phyloP scores from a whole-genome alignment of 2,329 filamentous ascomycete genomes.

The Didymella lethalis region DNA sequence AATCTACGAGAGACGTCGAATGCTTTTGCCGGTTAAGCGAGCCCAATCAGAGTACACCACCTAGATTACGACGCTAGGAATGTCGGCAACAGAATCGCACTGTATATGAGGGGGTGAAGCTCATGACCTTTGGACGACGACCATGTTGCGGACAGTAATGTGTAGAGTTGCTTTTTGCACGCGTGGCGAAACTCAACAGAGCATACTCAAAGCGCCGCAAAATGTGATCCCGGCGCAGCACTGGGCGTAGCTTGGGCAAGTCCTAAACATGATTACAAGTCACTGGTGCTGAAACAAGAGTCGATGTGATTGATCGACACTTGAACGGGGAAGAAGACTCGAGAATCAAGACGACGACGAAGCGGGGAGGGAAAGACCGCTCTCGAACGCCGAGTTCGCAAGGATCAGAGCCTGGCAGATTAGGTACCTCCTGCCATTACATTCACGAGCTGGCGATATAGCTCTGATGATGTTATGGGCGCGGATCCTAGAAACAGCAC shows the following conservation, averaged over 20 bases:
- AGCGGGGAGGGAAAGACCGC: too few species aligned
- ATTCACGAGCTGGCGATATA: not conserved
- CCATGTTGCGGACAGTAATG: not conserved
- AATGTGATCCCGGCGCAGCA: not conserved
- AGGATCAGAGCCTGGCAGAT: not conserved
- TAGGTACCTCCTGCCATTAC: not conserved
- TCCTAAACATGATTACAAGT: too few species aligned
- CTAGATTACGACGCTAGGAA: slow-evolving; percentile 12
- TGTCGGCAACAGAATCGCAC: slow-evolving; percentile 2
- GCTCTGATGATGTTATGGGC: not conserved
- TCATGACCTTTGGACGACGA: not conserved
- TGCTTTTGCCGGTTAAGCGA: slow-evolving; percentile 12
- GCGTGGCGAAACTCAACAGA: not conserved
- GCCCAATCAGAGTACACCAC: not conserved
- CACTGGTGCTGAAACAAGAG: too few species aligned
- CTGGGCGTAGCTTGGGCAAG: not conserved
- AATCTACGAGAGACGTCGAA: slow-evolving; percentile 15
- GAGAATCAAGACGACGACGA: too few species aligned
- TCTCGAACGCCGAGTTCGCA: not conserved
- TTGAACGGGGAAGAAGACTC: too few species aligned
- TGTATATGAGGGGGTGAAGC: not conserved
- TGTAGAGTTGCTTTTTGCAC: not conserved
- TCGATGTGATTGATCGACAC: too few species aligned
- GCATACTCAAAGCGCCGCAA: not conserved
- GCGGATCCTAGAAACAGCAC: not conserved